Conservation (phyloP, 1,284 basidiomycete species). For the Pseudozyma sp. region DNA sequence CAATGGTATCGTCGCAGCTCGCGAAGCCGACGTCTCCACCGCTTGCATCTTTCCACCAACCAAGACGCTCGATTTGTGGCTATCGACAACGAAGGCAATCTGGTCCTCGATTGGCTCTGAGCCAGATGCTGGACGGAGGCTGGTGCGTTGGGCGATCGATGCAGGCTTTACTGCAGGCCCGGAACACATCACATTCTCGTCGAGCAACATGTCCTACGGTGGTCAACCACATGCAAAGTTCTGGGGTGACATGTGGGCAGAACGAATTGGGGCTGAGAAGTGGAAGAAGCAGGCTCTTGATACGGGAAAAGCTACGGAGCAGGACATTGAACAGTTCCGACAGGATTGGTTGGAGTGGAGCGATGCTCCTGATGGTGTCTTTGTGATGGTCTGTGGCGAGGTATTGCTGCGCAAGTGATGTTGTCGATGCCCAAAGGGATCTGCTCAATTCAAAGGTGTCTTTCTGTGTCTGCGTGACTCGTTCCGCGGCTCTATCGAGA, state of each 20-base stretch:
- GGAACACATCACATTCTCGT: conserved; percentile 29
- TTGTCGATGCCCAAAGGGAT: neutral
- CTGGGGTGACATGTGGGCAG: conserved; percentile 43
- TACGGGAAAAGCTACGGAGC: conserved; percentile 14
- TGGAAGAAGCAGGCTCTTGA: conserved; percentile 33
- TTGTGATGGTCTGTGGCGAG: conserved; percentile 36
- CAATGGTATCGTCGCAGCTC: conserved; percentile 31
- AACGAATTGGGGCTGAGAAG: conserved; percentile 13
- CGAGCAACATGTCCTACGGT: conserved; percentile 31
- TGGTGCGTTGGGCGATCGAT: conserved; percentile 34
- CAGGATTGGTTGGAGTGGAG: conserved; percentile 29
- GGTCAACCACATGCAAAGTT: conserved; percentile 28
- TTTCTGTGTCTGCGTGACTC: neutral
- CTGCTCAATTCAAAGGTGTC: neutral
- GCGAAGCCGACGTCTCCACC: conserved; percentile 31
- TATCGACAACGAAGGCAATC: conserved; percentile 9
- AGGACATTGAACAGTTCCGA: conserved; percentile 21
- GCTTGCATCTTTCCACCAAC: conserved; percentile 16
- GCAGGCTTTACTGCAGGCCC: conserved; percentile 21
- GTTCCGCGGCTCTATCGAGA: neutral
- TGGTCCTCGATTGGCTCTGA: conserved; percentile 33
- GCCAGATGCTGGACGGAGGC: conserved; percentile 34
- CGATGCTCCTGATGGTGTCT: conserved; percentile 21
- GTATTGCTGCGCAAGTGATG: conserved; percentile 31
- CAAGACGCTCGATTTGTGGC: conserved; percentile 19